A percentile compares a stretch with the other conserved stretches of the same genome.
Conservation (phyloP, 768 basidiomycete species). For the Scleroderma citrinum region DNA sequence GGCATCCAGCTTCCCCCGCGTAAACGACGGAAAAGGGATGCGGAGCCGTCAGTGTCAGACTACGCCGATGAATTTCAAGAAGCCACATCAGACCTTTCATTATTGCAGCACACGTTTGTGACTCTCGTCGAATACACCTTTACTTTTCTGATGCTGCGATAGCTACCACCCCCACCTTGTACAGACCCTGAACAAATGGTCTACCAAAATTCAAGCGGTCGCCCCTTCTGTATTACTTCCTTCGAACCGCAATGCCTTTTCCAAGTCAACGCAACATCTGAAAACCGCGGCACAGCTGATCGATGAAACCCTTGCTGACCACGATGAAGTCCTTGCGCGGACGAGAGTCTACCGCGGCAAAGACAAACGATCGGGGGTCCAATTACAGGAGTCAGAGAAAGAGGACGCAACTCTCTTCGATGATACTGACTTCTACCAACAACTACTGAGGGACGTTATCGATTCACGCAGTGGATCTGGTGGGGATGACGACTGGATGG, state of each 20-base stretch:
- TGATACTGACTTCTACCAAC: constrained; percentile 92
- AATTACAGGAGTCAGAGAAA: constrained; percentile 30
- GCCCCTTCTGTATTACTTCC: constrained; percentile 71
- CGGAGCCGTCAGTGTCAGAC: constrained; percentile 3
- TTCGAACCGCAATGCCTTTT: constrained; percentile 66
- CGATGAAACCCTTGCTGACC: constrained; percentile 62
- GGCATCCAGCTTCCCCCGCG: constrained; percentile 43
- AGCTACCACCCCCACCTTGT: constrained; percentile 67
- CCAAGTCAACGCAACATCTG: constrained; percentile 45
- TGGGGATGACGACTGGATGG: constrained; percentile 56
- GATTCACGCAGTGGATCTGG: constrained; percentile 50
- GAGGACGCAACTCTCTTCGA: constrained; percentile 59
- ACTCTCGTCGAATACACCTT: not conserved
- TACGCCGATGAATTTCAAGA: constrained; percentile 31
- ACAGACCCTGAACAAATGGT: constrained; percentile 89
- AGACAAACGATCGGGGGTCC: constrained; percentile 37
- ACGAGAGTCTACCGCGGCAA: constrained; percentile 56
- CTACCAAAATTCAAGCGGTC: constrained; percentile 90
- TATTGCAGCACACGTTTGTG: constrained; percentile 51
- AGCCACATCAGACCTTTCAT: constrained; percentile 35
- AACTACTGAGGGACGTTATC: constrained; percentile 86
- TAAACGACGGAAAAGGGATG: constrained; percentile 46
- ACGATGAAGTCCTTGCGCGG: constrained; percentile 52
- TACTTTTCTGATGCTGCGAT: constrained; percentile 3
- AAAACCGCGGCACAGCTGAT: constrained; percentile 72